Base-by-base conservation (phyloP, 768 basidiomycete genomes). In the Lyophyllum shimeji region DNA sequence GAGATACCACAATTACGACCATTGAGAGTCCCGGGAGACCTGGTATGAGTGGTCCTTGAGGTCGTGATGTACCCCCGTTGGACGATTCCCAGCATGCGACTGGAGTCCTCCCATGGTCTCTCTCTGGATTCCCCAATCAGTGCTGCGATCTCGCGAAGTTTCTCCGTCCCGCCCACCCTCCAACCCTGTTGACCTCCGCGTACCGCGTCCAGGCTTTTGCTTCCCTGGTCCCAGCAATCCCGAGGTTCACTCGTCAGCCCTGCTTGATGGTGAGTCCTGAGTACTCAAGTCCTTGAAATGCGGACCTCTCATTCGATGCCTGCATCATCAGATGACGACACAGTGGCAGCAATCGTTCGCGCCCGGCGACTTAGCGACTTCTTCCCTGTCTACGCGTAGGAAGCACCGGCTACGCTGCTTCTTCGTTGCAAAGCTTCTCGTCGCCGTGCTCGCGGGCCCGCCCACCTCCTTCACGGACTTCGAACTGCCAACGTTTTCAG, bases 261-360 rank as follows among this genome's bases (percentile, higher is more conserved):
- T 27, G 25, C 25, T 25, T 46, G 45, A 27, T 29, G 29, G 29
- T 29, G 29, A 29, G 29, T 29, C 5, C 5, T 29, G 29, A 29
- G 33, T 48, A 47, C 52, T 52, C 40, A 50, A 52, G 33, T 48
- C 52, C 52, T 52, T 45, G 54, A 52, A 45, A 50, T 15, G 25
- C 58, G 54, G 58, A 43, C 25, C 29, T 50, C 39, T 46, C 45
- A 40, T 42, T 23, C 29, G 29, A 29, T 29, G 25, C 29, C n/a
- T 33, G 27, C 43, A 27, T 60, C 47, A 50, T 2, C 39, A 52
- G 18, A 55, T 48, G 27, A 58, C 53, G 37, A 46, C 52, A 56
- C 20, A 18, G 23, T 53, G 44, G 31, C 39, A 49, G 33, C 42
- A 44, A 46, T 24, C 23, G 40, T 34, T 27, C 11, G 20, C 15